Base-by-base conservation (phyloP, 768 basidiomycete genomes). In the Holtermanniella nyarrowii region DNA sequence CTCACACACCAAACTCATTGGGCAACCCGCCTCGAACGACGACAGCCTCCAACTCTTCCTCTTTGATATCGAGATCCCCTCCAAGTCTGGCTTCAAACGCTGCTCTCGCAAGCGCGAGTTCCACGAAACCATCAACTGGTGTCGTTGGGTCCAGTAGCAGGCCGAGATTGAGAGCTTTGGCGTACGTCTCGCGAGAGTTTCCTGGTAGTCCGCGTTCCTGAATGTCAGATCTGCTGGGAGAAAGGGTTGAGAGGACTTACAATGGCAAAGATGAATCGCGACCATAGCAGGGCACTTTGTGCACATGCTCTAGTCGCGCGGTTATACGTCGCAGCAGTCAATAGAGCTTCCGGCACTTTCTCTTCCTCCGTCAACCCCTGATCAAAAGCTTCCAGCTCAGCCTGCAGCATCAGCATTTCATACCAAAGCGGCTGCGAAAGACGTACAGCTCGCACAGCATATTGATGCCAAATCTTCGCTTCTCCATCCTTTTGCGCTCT, bases 291-390 rank as follows among this genome's bases (percentile, higher is more conserved):
- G 1, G 59, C 63, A 39, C 48, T 60, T 3, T 56, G 46, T 25
- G 70, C 64, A 48, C 70, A 71, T 12, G 66, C 68, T 46, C 70
- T 46, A 20, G 46, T 44, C 22, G 48, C 51, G 2, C 56, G 42
- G 13, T 43, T 45, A 16, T 37, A 37, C 10, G 16, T 37, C 31
- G 16, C 10, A 7, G 31, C 31, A 7, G 31, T 37, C 31, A 7
- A 16, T 37, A 7, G 31, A 16, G 10, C 31, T 7, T 7, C 16
- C 31, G 31, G 16, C 10, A 7, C 31, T 7, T 37, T 37, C 31
- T n/a, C n/a, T n/a, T n/a, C 31, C 31, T 7, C 7, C 10, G 31
- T 37, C 31, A 16, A 16, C 31, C 31, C 16, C 31, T 37, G 31
- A 37, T 37, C 31, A 7, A 37, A 7, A 16, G 10, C 31, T 37